Conservation (phyloP, 495 filamentous ascomycete genomes). For the Hyaloscypha finlandica region DNA sequence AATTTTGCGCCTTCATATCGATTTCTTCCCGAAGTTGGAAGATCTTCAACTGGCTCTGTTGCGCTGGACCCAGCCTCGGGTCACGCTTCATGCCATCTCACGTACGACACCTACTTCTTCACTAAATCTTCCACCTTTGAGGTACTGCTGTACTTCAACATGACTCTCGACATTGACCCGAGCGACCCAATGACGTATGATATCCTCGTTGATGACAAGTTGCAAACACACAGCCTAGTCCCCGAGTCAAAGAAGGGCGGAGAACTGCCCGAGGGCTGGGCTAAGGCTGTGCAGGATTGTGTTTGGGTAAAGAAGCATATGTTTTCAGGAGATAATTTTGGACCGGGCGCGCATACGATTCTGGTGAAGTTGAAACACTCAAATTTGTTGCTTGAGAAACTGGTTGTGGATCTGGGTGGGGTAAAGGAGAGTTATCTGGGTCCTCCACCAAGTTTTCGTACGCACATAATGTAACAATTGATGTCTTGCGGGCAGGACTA, state of each 20-base stretch:
- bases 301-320: conserved; percentile 47
- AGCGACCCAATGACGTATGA: conserved; percentile 59
- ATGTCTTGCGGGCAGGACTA: no score
- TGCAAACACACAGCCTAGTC: conserved; percentile 5
- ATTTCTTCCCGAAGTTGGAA: conserved; percentile 53
- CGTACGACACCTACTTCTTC: conserved; percentile 67
- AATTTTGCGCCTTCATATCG: conserved; percentile 40
- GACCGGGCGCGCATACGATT: conserved; percentile 3
- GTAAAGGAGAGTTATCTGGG: conserved; percentile 41
- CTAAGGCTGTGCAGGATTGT: conserved; percentile 51
- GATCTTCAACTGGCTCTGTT: conserved; percentile 52
- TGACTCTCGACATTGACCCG: conserved; percentile 33
- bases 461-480: neutral
- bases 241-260: neutral
- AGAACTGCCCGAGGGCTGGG: conserved; percentile 59
- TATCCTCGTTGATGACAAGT: conserved; percentile 42
- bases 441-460: conserved; percentile 18
- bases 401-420: conserved; percentile 66
- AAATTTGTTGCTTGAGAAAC: conserved; percentile 62
- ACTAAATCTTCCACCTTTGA: conserved; percentile 51
- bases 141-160: conserved; percentile 59
- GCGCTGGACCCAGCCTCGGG: conserved; percentile 53
- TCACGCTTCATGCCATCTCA: conserved; percentile 49
- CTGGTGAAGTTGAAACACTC: neutral
- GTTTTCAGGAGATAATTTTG: neutral